phyloP scores from a whole-genome alignment of 2,329 filamentous ascomycete genomes.

The Colletotrichum incanum region DNA sequence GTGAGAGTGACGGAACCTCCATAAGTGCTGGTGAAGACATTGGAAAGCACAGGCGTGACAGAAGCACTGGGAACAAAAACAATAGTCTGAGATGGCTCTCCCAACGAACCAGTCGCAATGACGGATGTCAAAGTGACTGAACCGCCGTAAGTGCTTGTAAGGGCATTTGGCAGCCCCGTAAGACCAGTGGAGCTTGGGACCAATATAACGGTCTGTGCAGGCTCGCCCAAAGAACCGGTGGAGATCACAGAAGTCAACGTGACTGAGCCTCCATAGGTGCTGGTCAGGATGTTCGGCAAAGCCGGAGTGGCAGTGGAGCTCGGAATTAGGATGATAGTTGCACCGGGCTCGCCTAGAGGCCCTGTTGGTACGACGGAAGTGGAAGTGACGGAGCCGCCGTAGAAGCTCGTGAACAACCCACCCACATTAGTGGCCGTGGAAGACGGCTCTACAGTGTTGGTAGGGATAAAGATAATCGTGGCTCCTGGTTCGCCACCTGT shows the following conservation, averaged over 20 bases:
- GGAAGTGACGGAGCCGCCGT: slow-evolving; percentile 24
- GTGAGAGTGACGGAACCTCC: slow-evolving; percentile 8
- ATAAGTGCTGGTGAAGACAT: slow-evolving; percentile 12
- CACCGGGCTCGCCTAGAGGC: slow-evolving; percentile 8
- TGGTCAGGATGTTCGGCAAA: slow-evolving; percentile 14
- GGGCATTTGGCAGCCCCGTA: neutral
- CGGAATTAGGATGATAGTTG: slow-evolving; percentile 13
- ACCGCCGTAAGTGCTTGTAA: slow-evolving; percentile 29
- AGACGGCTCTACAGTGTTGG: neutral
- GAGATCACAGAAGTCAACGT: slow-evolving; percentile 15
- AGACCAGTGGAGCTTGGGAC: neutral
- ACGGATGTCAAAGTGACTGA: slow-evolving; percentile 14
- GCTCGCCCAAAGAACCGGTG: neutral
- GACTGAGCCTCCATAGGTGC: slow-evolving; percentile 30
- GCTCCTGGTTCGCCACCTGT: slow-evolving; percentile 4
- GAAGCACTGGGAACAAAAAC: slow-evolving; percentile 14
- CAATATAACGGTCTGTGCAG: slow-evolving; percentile 8
- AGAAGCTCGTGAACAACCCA: slow-evolving; percentile 29
- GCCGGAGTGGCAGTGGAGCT: slow-evolving; percentile 2
- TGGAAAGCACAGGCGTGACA: neutral
- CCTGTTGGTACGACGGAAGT: slow-evolving; percentile 10
- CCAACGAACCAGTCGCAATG: neutral
- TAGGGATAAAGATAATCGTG: slow-evolving; percentile 26
- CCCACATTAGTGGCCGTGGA: neutral
- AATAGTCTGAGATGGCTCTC: slow-evolving; percentile 8